Evolutionary conservation across 306 rosid species (phyloP).

Genomic region (Calophaca sinica): DNA sequence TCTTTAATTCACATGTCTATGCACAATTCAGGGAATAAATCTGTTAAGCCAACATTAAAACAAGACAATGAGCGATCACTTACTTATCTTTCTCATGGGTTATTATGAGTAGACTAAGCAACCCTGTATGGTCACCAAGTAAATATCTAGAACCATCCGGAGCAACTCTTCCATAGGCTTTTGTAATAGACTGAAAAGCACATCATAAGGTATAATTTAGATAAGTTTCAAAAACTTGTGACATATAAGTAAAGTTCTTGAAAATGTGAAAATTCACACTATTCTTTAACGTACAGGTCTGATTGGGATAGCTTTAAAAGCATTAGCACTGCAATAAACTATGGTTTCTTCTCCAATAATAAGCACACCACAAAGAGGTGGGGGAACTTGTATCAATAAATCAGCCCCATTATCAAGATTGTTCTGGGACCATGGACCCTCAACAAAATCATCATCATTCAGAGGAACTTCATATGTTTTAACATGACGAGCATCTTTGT

Average conservation of each 20-base stretch:
- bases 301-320: slow-evolving; percentile 85
- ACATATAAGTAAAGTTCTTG: background rate
- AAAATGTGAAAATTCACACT: background rate
- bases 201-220: slow-evolving; percentile 34
- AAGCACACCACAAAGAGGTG: slow-evolving; percentile 92
- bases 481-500: slow-evolving; percentile 89
- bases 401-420: slow-evolving; percentile 94
- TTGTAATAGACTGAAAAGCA: slow-evolving; percentile 69
- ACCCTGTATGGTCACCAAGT: slow-evolving; percentile 87
- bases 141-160: slow-evolving; percentile 92
- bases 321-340: slow-evolving; percentile 89
- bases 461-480: slow-evolving; percentile 92
- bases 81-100: slow-evolving; percentile 93
- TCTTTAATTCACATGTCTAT: background rate
- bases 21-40: background rate
- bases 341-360: slow-evolving; percentile 95
- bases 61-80: slow-evolving; percentile 35
- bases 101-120: slow-evolving; percentile 83
- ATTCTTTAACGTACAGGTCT: slow-evolving; percentile 64
- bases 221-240: background rate
- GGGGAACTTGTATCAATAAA: slow-evolving; percentile 87
- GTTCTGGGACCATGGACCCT: slow-evolving; percentile 92
- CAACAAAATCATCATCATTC: slow-evolving; percentile 89
- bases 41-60: slow-evolving; percentile 13
- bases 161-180: slow-evolving; percentile 92